Conservation (phyloP, 805 yeast species). For the Komagataella populi region DNA sequence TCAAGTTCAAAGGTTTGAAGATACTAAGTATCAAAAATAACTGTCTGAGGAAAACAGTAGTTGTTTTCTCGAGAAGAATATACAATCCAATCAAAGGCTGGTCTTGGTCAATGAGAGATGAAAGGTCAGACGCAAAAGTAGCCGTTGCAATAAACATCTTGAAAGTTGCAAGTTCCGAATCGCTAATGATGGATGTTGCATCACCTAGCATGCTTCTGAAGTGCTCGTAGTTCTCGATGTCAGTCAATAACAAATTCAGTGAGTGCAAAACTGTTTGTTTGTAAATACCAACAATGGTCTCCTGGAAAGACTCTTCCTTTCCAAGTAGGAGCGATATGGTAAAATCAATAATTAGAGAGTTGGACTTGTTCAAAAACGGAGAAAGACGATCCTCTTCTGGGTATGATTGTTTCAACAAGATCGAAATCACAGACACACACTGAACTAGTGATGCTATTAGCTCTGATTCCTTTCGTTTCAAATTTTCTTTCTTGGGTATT, state of each 20-base stretch:
- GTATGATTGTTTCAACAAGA: not conserved
- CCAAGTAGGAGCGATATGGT: conserved; percentile 7
- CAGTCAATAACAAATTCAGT: not conserved
- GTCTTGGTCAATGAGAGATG: not conserved
- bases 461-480: not conserved
- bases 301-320: not conserved
- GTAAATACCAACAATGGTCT: not conserved
- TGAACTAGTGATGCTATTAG: not conserved
- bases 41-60: not conserved
- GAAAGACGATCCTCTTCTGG: not conserved
- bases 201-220: not conserved
- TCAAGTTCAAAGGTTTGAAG: conserved; percentile 4
- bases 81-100: not conserved
- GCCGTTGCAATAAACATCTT: not conserved
- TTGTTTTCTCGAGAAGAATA: not conserved
- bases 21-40: not conserved
- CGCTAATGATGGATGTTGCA: not conserved
- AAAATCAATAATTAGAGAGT: conserved; percentile 6
- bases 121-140: not conserved
- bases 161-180: not conserved
- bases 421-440: not conserved
- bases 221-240: not conserved
- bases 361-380: not conserved
- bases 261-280: not conserved
- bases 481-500: not conserved